Evolutionary conservation across 768 basidiomycete genomes (phyloP).

Genomic region (Lentinula boryana): DNA sequence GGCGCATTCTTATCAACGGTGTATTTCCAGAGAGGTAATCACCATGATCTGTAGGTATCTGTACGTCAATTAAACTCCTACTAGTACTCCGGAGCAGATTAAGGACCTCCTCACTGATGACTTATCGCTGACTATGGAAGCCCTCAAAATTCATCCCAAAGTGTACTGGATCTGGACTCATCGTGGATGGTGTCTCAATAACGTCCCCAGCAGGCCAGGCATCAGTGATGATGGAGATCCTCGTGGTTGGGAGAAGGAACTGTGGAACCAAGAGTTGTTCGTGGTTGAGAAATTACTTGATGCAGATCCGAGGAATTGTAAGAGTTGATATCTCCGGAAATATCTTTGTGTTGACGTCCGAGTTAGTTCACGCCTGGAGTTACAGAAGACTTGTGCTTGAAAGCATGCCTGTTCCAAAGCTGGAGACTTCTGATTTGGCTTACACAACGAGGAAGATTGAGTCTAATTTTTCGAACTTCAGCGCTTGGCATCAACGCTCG

Average conservation of each 20-base stretch:
- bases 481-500: slow-evolving; percentile 97
- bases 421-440: slow-evolving; percentile 63
- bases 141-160: slow-evolving; percentile 84
- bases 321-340: not conserved
- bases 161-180: slow-evolving; percentile 99
- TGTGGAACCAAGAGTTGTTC: slow-evolving; percentile 82
- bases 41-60: not conserved
- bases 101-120: slow-evolving; percentile 67
- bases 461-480: slow-evolving; percentile 94
- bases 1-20: slow-evolving; percentile 69
- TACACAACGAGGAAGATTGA: slow-evolving; percentile 92
- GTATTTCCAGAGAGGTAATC: slow-evolving; percentile 65
- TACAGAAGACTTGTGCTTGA: slow-evolving; percentile 85
- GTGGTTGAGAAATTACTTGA: slow-evolving; percentile 93
- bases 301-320: slow-evolving; percentile 89
- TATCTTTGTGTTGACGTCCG: not conserved
- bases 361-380: slow-evolving; percentile 87
- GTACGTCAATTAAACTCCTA: not conserved
- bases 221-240: slow-evolving; percentile 34
- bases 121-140: slow-evolving; percentile 71
- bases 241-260: slow-evolving; percentile 67
- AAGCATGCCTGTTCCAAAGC: slow-evolving; percentile 53
- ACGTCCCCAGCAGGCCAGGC: slow-evolving; percentile 71
- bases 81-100: slow-evolving; percentile 53
- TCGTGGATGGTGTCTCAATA: slow-evolving; percentile 89